phyloP scores from a whole-genome alignment of 1,284 basidiomycete species.

The Tetrapyrgos nigripes region DNA sequence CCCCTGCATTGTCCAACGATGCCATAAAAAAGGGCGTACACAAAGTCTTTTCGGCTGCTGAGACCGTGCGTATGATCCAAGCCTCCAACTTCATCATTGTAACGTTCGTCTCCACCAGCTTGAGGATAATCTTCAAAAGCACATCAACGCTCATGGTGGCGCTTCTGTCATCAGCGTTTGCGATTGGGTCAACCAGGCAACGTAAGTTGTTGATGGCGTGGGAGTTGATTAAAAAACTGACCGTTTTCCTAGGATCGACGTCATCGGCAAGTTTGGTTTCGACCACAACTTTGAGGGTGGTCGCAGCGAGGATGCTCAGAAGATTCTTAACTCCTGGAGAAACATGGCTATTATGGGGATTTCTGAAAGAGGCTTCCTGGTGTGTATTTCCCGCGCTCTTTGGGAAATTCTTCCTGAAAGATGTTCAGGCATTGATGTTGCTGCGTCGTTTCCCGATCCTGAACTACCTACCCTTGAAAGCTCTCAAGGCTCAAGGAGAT shows the following conservation, averaged over 20 bases:
- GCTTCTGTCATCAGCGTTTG: neutral
- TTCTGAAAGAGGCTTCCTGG: constrained; percentile 11
- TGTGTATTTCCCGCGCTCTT: constrained; percentile 11
- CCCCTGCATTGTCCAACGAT: constrained; percentile 25
- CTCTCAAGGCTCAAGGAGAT: constrained; percentile 14
- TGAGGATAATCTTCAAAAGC: neutral
- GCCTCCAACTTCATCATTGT: constrained; percentile 6
- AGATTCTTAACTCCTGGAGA: constrained; percentile 14
- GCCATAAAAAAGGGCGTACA: neutral
- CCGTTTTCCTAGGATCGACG: neutral
- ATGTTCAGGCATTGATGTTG: constrained; percentile 16
- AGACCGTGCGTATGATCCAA: neutral
- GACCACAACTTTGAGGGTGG: constrained; percentile 19
- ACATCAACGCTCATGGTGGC: neutral
- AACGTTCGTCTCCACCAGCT: neutral
- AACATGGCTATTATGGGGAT: constrained; percentile 5
- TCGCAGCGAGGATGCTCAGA: constrained; percentile 8
- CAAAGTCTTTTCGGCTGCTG: neutral
- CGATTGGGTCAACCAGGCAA: neutral
- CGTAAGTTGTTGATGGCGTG: neutral
- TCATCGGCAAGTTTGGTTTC: constrained; percentile 16
- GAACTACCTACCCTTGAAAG: constrained; percentile 15
- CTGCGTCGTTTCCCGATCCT: constrained; percentile 17
- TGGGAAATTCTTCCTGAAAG: neutral
- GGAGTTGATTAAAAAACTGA: constrained; percentile 11